phyloP scores from a whole-genome alignment of 2,329 filamentous ascomycete species.

The Geosmithia putterillii region DNA sequence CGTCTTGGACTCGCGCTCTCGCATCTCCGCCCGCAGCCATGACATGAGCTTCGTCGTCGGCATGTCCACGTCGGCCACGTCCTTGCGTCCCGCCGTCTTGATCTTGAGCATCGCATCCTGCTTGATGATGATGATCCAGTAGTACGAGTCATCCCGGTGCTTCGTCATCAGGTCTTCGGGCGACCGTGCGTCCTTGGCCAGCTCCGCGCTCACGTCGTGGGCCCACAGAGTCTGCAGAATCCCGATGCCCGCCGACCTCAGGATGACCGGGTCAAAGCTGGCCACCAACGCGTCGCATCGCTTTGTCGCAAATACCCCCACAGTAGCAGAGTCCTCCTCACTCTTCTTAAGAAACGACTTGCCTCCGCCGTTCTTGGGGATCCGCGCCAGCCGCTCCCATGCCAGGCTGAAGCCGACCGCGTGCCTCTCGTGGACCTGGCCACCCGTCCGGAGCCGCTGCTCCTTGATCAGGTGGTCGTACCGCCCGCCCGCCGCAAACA shows the following conservation, averaged over 20 bases:
- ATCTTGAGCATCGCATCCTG: slow-evolving; percentile 66
- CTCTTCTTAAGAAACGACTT: slow-evolving; percentile 57
- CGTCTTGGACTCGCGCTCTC: slow-evolving; percentile 60
- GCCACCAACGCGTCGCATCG: slow-evolving; percentile 83
- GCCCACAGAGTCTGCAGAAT: slow-evolving; percentile 71
- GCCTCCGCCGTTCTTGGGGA: slow-evolving; percentile 39
- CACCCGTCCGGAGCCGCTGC: slow-evolving; percentile 58
- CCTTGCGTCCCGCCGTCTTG: slow-evolving; percentile 64
- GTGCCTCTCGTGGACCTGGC: slow-evolving; percentile 53
- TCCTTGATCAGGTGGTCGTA: slow-evolving; percentile 86
- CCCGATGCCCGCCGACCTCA: slow-evolving; percentile 65
- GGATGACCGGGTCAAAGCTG: slow-evolving; percentile 67
- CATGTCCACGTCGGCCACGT: slow-evolving; percentile 64
- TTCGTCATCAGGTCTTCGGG: slow-evolving; percentile 68
- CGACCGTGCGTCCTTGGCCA: slow-evolving; percentile 67
- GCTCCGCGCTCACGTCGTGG: slow-evolving; percentile 75
- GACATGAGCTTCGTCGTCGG: slow-evolving; percentile 58
- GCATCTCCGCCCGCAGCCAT: slow-evolving; percentile 72
- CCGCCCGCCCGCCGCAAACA: slow-evolving; percentile 85
- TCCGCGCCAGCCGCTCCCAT: slow-evolving; percentile 68
- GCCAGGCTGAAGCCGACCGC: slow-evolving; percentile 88
- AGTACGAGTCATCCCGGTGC: slow-evolving; percentile 66
- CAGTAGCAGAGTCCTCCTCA: slow-evolving; percentile 51
- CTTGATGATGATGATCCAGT: slow-evolving; percentile 84
- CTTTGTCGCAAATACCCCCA: slow-evolving; percentile 47